Evolutionary conservation across 2,329 filamentous ascomycete genomes (phyloP), one percentile per base, ranked within the genome.

Genomic region (Cladophialophora immunda): DNA sequence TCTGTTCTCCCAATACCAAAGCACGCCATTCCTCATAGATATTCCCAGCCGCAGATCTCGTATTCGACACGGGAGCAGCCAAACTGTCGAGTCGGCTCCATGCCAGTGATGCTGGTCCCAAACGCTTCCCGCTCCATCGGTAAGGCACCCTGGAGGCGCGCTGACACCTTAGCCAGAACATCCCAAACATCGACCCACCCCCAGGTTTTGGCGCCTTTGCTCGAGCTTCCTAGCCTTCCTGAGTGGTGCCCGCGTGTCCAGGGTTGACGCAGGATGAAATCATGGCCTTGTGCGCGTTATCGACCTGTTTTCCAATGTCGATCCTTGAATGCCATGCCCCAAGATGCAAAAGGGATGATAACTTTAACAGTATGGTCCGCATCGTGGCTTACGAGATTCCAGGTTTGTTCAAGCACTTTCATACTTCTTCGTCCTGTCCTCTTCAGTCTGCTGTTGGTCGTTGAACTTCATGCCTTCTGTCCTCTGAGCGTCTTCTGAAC

Each of bases 151-250:
- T n/a, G 4, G 34, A 19, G 38, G n/a, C 38, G n/a, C 38, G 19
- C 38, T 19, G 38, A 22, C 38, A 38, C 5, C 34, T 15, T 15
- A 4, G 34, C 34, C 34, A 38, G 47, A 54, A 8, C 11, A 32
- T 55, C 52, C 52, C 27, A 32, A 22, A n/a, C 13, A n/a, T 59
- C 19, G 38, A 59, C 57, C 38, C 57, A 38, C 36, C 57, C 57
- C 57, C 57, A 50, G 57, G 36, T 59, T 59, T 47, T 22, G 41
- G 41, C 41, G 38, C 38, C 29, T 50, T 22, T 53, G 50, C 15
- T n/a, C 11, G 8, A 30, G 50, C 22, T 32, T 47, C 9, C 57
- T n/a, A 30, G 22, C 50, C 32, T 30, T 34, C 52, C 30, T 54
- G 25, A 55, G 27, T 55, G 52, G 52, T 55, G 52, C 52, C 52